phyloP scores from a whole-genome alignment of 257 asterid species.

The Leonotis leonurus region DNA sequence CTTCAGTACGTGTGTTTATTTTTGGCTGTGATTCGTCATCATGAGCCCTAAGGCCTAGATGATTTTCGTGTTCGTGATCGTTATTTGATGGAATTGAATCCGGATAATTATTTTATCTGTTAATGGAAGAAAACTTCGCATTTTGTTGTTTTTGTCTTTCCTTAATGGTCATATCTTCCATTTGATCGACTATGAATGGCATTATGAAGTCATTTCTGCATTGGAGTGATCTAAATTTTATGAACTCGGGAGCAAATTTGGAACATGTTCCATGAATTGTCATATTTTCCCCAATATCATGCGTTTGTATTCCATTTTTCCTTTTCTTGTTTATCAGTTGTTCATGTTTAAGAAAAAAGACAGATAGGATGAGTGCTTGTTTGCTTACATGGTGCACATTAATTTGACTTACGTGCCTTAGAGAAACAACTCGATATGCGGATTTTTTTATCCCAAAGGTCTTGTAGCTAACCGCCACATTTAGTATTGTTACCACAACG shows the following conservation, averaged over 20 bases:
- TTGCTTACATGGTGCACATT: neutral
- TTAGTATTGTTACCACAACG: neutral
- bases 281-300: neutral
- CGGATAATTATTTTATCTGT: neutral
- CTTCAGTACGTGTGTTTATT: neutral
- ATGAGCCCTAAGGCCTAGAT: slow-evolving; percentile 13
- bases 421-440: neutral
- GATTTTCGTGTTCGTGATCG: neutral
- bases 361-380: neutral
- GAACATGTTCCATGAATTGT: neutral
- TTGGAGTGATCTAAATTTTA: neutral
- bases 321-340: neutral
- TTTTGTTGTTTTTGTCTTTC: neutral
- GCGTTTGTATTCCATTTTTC: neutral
- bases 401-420: neutral
- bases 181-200: neutral
- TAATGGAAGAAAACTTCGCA: neutral
- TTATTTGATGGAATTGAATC: neutral
- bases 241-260: neutral
- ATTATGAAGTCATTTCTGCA: neutral
- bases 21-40: neutral
- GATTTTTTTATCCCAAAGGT: neutral
- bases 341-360: neutral
- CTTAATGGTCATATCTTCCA: neutral
- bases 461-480: neutral